phyloP scores from a whole-genome alignment of 768 basidiomycete species.

The Nidularia sp. region DNA sequence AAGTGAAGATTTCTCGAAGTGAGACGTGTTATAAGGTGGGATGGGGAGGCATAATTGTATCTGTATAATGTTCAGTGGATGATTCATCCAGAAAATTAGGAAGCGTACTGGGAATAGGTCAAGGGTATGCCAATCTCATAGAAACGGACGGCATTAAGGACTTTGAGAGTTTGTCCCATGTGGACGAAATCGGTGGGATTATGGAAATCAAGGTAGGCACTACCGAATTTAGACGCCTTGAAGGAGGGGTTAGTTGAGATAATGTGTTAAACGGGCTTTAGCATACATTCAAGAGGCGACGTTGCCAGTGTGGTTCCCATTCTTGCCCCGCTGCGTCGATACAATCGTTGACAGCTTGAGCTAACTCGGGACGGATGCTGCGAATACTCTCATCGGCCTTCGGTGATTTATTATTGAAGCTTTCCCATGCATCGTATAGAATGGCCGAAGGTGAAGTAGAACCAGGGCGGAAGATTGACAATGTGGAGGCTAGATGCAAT shows the following conservation, averaged over 20 bases:
- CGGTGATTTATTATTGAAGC: slow-evolving; percentile 77
- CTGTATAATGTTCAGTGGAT: slow-evolving; percentile 30
- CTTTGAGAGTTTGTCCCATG: slow-evolving; percentile 91
- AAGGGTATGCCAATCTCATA: slow-evolving; percentile 93
- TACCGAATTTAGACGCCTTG: slow-evolving; percentile 95
- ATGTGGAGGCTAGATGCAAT: slow-evolving; percentile 52
- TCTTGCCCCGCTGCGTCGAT: slow-evolving; percentile 92
- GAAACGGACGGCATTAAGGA: slow-evolving; percentile 88
- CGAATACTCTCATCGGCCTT: slow-evolving; percentile 93
- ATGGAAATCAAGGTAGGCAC: slow-evolving; percentile 89
- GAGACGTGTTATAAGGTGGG: slow-evolving; percentile 76
- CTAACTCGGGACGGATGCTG: slow-evolving; percentile 81
- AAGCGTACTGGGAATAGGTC: slow-evolving; percentile 80
- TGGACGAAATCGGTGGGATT: slow-evolving; percentile 89
- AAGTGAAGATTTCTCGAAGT: slow-evolving; percentile 88
- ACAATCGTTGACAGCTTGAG: slow-evolving; percentile 84
- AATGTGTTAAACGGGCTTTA: no score
- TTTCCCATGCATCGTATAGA: slow-evolving; percentile 88
- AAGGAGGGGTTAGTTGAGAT: not conserved
- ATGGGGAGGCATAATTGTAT: slow-evolving; percentile 77
- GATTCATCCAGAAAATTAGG: slow-evolving; percentile 1
- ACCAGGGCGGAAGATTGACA: slow-evolving; percentile 88
- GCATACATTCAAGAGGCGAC: slow-evolving; percentile 74
- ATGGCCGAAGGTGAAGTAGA: slow-evolving; percentile 91
- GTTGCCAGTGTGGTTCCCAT: slow-evolving; percentile 89